Evolutionary conservation across 257 asterid species (phyloP).

Genomic region (Lantana camara): DNA sequence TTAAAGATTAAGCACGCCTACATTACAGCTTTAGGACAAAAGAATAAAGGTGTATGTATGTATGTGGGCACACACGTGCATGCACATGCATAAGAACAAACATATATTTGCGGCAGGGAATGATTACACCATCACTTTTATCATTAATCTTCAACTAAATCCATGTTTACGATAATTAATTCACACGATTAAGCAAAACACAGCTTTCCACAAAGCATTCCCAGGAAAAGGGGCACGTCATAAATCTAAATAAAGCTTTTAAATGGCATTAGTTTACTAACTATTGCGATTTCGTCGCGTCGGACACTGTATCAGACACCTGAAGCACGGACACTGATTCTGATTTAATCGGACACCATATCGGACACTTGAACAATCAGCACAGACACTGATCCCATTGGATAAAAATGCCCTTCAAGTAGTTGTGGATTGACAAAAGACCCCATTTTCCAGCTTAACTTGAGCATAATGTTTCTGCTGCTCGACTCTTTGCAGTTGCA

Average conservation of each 20-base stretch:
- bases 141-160: not conserved
- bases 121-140: not conserved
- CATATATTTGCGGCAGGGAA: not conserved
- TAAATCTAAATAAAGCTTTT: not conserved
- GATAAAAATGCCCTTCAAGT: too few relatives aligned
- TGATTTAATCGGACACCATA: too few relatives aligned
- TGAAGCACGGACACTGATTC: too few relatives aligned
- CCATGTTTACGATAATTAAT: not conserved
- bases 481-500: conserved; percentile 64
- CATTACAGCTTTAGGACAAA: conserved; percentile 25
- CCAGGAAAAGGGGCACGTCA: not conserved
- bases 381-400: too few relatives aligned
- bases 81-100: conserved; percentile 27
- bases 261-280: not conserved
- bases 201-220: not conserved
- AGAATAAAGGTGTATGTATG: not conserved
- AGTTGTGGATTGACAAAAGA: conserved; percentile 29
- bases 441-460: conserved; percentile 47
- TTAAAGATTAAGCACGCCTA: conserved; percentile 28
- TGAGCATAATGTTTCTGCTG: conserved; percentile 44
- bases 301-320: too few relatives aligned
- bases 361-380: too few relatives aligned
- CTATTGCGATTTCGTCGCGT: too few relatives aligned
- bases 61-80: conserved; percentile 30
- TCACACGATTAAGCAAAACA: not conserved